Base-by-base conservation (phyloP, 176 grass and related monocot species). In the Echinochloa phyllopogon region DNA sequence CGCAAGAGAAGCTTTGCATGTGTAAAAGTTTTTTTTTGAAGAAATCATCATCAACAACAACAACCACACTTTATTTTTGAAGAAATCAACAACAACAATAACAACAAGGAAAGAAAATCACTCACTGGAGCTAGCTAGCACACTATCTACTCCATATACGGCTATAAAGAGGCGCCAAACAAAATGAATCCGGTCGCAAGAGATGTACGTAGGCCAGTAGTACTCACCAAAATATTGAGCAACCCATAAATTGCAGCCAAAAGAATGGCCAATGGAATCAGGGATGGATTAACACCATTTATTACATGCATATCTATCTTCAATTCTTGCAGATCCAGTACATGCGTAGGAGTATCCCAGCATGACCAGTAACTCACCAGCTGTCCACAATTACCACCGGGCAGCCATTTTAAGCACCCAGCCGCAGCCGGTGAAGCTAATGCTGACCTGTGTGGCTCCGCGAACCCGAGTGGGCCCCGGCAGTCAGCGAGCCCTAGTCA, bases 351-450 rank as follows among this genome's bases (percentile, higher is more conserved):
- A 10, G 45, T 66, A 66, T 80, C 29, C 17, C 47, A 65, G 24
- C 23, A 62, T 20, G 3, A 5, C 44, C n/a, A 71, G 42, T 44
- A 63, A 37, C 25, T 52, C 47, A 52, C 61, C 10, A 67, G 78
- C 77, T 80, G 77, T 23, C 78, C 33, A 17, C 78, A 68, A 48
- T 80, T 80, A 80, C 61, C 44, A 65, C 77, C 44, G 61, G 77
- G 44, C 44, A 65, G 33, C 43, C 18, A 38, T 6, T 39, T 75
- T 75, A 57, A 38, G 14, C 6, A 75, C 55, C 57, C 64, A 2
- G 37, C 6, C 27, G 8, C 14, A 18, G 48, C 16, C 60, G 10
- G 42, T 48, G 69, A 48, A 48, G 23, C 44, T 14, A 42, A 33
- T 47, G 33, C 71, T 38, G 72, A n/a, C 47, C 27, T 37, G 8